Evolutionary conservation across 345 rosid species (phyloP), one percentile per base, ranked within the genome.

Genomic region (Eucalyptus cloeziana): DNA sequence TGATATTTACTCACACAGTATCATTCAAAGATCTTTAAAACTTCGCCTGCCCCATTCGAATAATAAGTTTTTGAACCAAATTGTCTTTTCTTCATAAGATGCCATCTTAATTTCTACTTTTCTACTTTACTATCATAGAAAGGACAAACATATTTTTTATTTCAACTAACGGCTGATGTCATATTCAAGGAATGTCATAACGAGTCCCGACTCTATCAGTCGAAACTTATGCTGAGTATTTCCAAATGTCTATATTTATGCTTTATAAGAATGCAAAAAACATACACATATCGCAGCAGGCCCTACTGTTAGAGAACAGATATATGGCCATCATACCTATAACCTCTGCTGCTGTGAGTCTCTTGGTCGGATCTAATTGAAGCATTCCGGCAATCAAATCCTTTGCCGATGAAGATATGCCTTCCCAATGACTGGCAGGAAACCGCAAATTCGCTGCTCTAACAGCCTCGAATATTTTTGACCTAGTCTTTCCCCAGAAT

Each of bases 381-480:
- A 96, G 96, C 99, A 97, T 97, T 91, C 95, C 92, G 2, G 92
- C 25, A 88, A 96, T 94, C 93, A 96, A 91, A 88, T 95, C 95
- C 91, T 91, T 94, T 30, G 98, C 99, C 62, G 92, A 92, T 25
- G 91, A 79, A 87, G 99, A 95, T 85, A 96, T 92, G 85, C 89
- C 87, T 88, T 94, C 94, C 98, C 99, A 95, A 37, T 93, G 94
- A 90, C 94, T 94, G 22, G 94, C 86, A 80, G 96, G 96, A 89
- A 96, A 96, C 90, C 90, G 92, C 85, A 96, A 93, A 90, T 96
- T 94, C 16, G 97, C 96, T 80, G 96, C 95, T 92, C 96, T 96
- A 86, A 97, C 96, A 89, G 98, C 97, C 88, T 95, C 94, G 90
- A 97, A 96, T 89, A 97, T 96, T 94, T 94, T 92, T 31, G 97